phyloP scores from a whole-genome alignment of 1,284 basidiomycete species.

The Ceratobasidium sp. region DNA sequence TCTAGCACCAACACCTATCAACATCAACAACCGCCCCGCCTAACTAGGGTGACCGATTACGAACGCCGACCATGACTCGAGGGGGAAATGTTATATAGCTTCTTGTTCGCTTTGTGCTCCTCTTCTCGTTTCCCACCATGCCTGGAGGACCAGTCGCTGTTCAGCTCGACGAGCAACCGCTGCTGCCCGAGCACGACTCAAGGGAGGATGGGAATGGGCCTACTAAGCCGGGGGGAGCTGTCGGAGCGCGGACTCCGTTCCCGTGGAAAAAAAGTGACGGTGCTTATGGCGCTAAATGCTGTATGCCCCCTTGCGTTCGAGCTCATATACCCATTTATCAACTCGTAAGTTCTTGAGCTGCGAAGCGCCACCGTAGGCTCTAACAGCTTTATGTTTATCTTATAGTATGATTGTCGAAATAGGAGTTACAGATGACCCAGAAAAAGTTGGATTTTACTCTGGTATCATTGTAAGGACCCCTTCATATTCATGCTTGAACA shows the following conservation, averaged over 20 bases:
- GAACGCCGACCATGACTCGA: slow-evolving; percentile 18
- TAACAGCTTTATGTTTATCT: background rate
- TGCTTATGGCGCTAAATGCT: slow-evolving; percentile 22
- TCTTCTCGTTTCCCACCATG: slow-evolving; percentile 14
- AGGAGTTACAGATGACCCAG: slow-evolving; percentile 38
- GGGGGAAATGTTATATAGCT: background rate
- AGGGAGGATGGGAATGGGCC: slow-evolving; percentile 21
- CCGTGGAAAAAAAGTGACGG: slow-evolving; percentile 18
- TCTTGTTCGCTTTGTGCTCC: background rate
- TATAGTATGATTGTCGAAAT: slow-evolving; percentile 45
- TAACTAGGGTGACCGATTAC: background rate
- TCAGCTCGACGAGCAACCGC: slow-evolving; percentile 35
- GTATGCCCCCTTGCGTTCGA: slow-evolving; percentile 31
- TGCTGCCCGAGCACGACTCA: slow-evolving; percentile 18
- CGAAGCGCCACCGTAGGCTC: background rate
- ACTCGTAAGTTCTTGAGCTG: slow-evolving; percentile 8
- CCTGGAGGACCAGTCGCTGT: slow-evolving; percentile 40
- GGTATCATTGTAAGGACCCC: slow-evolving; percentile 42
- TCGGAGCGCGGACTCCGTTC: slow-evolving; percentile 14
- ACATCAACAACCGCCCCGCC: background rate
- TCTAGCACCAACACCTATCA: too few relatives aligned
- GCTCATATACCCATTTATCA: slow-evolving; percentile 35
- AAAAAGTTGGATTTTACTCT: slow-evolving; percentile 44
- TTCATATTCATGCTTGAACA: too few relatives aligned
- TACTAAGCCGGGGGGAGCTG: background rate